Percentiles rank a stretch among this genome's conserved stretches.
Conservation (phyloP, 2,329 filamentous ascomycete genomes). For the Helotiales sp. region DNA sequence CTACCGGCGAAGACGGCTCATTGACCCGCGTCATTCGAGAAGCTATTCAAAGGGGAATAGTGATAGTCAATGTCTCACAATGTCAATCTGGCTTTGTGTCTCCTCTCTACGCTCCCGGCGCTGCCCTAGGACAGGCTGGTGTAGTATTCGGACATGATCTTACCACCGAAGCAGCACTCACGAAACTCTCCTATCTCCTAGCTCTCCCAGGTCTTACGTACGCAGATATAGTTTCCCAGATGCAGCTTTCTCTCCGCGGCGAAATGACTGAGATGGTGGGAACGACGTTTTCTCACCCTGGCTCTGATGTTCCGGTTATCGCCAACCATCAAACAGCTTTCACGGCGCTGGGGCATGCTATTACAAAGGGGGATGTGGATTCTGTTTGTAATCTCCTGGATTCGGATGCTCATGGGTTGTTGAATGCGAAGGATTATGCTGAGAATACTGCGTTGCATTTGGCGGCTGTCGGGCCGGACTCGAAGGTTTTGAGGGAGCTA, state of each 20-base stretch:
- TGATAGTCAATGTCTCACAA: constrained; percentile 73
- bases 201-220: constrained; percentile 57
- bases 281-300: constrained; percentile 58
- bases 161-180: constrained; percentile 56
- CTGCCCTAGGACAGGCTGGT: constrained; percentile 63
- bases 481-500: constrained; percentile 58
- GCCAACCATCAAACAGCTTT: constrained; percentile 51
- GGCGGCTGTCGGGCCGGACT: constrained; percentile 44
- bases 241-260: constrained; percentile 63
- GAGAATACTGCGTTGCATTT: constrained; percentile 42
- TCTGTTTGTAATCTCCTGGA: constrained; percentile 33
- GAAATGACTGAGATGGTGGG: constrained; percentile 55
- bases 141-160: constrained; percentile 69
- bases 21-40: constrained; percentile 63
- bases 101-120: constrained; percentile 58
- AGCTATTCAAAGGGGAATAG: constrained; percentile 64
- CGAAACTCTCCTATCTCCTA: constrained; percentile 47
- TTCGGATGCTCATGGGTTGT: constrained; percentile 30
- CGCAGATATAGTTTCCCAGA: constrained; percentile 58
- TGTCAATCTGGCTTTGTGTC: constrained; percentile 55
- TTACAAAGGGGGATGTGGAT: constrained; percentile 58
- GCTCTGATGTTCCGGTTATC: constrained; percentile 21
- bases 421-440: constrained; percentile 39
- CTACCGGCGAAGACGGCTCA: constrained; percentile 57
- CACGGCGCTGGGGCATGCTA: constrained; percentile 62